Percentiles rank a stretch among this genome's conserved stretches.
Evolutionary conservation across 2,329 filamentous ascomycete species (phyloP).

Genomic region (Xylariaceae sp.): DNA sequence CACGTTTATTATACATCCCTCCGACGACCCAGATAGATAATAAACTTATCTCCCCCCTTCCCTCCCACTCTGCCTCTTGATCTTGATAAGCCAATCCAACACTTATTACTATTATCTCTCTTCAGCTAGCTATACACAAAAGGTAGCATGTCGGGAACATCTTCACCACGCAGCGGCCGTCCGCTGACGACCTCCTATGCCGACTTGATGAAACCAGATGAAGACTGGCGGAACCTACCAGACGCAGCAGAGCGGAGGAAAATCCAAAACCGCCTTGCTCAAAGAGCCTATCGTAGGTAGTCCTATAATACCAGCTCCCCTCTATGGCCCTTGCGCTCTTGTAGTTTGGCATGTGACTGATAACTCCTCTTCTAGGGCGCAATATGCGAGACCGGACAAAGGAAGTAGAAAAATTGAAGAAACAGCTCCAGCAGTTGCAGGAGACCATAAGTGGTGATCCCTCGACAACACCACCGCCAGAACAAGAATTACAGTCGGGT

Average conservation of each 20-base stretch:
- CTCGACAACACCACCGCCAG: constrained; percentile 38
- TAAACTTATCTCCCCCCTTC: constrained; percentile 1
- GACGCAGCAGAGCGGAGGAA: constrained; percentile 43
- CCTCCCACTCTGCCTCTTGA: constrained; percentile 1
- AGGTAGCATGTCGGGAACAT: constrained; percentile 36
- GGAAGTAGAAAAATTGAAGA: constrained; percentile 43
- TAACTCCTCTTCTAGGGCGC: constrained; percentile 32
- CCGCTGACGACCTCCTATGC: constrained; percentile 43
- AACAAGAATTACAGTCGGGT: constrained; percentile 36
- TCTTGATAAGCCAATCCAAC: constrained; percentile 21
- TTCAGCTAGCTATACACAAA: background rate
- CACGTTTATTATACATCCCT: constrained; percentile 27
- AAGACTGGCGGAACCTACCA: constrained; percentile 44
- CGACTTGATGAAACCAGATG: constrained; percentile 44
- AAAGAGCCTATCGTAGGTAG: constrained; percentile 43
- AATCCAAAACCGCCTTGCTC: constrained; percentile 45
- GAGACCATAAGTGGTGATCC: constrained; percentile 36
- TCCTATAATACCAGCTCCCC: background rate
- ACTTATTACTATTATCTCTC: constrained; percentile 1
- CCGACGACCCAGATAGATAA: constrained; percentile 9
- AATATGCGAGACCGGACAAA: constrained; percentile 44
- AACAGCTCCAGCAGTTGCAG: constrained; percentile 42
- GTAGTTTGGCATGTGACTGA: constrained; percentile 9
- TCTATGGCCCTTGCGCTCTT: background rate
- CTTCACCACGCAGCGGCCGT: constrained; percentile 41